These are phyloP conservation scores for Nissolia schottii DNA, from an alignment of 306 rosid species.

Conservation along the genomic window DNA sequence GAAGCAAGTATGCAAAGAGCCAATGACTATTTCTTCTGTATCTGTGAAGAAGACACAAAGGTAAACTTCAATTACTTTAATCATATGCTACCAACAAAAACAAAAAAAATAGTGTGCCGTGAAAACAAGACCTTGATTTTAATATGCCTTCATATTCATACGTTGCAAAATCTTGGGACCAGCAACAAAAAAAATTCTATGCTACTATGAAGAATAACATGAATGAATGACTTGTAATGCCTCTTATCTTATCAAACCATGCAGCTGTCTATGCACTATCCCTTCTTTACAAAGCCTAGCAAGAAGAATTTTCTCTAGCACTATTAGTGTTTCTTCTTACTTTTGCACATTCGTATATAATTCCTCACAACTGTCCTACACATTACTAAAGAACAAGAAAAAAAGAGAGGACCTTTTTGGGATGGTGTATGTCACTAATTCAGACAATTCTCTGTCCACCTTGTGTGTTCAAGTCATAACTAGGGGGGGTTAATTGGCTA, in stretches of 20 bases:
- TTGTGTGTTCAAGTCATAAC: background rate
- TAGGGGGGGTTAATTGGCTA: background rate
- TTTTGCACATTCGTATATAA: slow-evolving; percentile 15
- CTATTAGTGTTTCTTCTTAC: background rate
- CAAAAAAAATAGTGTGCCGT: slow-evolving; percentile 13
- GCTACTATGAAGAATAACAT: too few species aligned
- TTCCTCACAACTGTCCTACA: slow-evolving; percentile 33
- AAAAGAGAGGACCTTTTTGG: background rate
- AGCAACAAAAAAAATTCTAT: slow-evolving; percentile 27
- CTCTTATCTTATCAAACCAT: slow-evolving; percentile 17
- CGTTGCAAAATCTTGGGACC: slow-evolving; percentile 38
- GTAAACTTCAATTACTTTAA: background rate
- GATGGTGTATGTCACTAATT: background rate
- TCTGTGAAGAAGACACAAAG: slow-evolving; percentile 13
- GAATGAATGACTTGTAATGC: slow-evolving; percentile 7
- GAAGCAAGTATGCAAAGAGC: slow-evolving; percentile 13
- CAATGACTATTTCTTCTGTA: slow-evolving; percentile 2
- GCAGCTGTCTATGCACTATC: slow-evolving; percentile 24
- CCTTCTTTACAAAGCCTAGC: slow-evolving; percentile 12
- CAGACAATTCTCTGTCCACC: background rate
- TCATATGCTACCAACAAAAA: background rate
- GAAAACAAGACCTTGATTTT: slow-evolving; percentile 17
- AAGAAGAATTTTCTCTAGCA: slow-evolving; percentile 19
- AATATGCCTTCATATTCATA: background rate
- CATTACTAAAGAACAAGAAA: background rate